These are phyloP conservation scores for Grosmannia clavigera DNA, from an alignment of 2,329 filamentous ascomycete genomes.

Conservation along the genomic window DNA sequence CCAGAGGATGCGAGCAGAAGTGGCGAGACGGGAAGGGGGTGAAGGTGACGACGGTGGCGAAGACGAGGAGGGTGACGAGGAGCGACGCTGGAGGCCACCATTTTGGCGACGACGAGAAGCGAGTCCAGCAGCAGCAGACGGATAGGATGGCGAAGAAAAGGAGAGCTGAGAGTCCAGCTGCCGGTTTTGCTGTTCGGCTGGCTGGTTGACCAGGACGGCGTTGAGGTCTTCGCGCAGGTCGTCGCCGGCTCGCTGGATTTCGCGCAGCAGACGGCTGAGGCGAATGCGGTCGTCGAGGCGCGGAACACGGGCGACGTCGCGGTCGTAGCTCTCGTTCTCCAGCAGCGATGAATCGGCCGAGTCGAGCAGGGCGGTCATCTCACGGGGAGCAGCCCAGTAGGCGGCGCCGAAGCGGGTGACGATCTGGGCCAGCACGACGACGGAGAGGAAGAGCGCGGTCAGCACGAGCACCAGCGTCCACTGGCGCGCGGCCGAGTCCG, in stretches of 20 bases:
- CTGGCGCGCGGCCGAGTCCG: constrained; percentile 36
- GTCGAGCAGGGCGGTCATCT: constrained; percentile 46
- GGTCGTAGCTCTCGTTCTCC: constrained; percentile 53
- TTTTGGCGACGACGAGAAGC: too few species aligned
- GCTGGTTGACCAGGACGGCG: constrained; percentile 28
- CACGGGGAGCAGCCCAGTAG: constrained; percentile 44
- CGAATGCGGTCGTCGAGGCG: constrained; percentile 51
- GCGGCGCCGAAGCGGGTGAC: constrained; percentile 39
- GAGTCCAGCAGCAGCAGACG: not conserved
- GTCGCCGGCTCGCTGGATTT: constrained; percentile 49
- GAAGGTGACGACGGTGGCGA: not conserved
- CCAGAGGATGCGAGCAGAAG: constrained; percentile 43
- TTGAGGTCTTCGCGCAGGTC: constrained; percentile 50
- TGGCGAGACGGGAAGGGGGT: constrained; percentile 24
- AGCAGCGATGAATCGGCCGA: constrained; percentile 48
- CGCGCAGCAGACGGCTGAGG: constrained; percentile 42
- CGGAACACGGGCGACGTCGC: constrained; percentile 43
- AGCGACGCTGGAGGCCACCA: too few species aligned
- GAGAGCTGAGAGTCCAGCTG: not conserved
- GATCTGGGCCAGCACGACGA: constrained; percentile 41
- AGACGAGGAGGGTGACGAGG: not conserved
- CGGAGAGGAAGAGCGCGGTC: constrained; percentile 43
- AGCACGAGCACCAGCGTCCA: constrained; percentile 46
- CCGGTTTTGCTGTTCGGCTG: too few species aligned
- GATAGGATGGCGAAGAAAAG: not conserved